Conservation (phyloP, 768 basidiomycete species). For the Suillus tomentosus region DNA sequence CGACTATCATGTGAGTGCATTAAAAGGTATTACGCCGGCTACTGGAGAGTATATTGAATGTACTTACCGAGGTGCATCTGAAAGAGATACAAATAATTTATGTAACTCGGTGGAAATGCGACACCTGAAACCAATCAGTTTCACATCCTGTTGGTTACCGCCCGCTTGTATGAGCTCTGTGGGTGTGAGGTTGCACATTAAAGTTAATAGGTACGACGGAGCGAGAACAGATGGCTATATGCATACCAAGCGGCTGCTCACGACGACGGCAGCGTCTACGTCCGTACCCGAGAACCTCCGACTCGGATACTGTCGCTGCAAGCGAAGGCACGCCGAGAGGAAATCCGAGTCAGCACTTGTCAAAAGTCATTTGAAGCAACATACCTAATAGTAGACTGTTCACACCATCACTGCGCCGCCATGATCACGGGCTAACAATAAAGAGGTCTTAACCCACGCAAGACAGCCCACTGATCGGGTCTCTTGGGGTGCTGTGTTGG, state of each 20-base stretch:
- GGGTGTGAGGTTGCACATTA: neutral
- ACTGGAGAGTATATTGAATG: neutral
- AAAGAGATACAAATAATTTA: neutral
- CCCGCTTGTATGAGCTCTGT: neutral
- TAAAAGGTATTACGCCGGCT: neutral
- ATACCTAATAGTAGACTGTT: neutral
- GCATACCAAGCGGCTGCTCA: conserved; percentile 1
- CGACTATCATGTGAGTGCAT: neutral
- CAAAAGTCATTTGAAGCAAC: neutral
- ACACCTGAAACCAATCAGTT: neutral
- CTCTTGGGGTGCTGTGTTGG: neutral
- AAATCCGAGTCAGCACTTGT: neutral
- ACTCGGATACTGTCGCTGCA: neutral
- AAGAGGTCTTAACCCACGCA: neutral
- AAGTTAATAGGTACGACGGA: neutral
- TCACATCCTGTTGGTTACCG: neutral
- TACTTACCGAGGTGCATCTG: neutral
- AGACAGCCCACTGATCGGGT: neutral
- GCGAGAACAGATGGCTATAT: neutral
- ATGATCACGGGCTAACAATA: neutral
- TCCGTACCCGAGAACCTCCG: neutral
- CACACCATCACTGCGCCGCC: neutral
- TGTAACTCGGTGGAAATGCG: conserved; percentile 2
- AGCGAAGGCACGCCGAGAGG: neutral
- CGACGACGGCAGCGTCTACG: neutral